Evolutionary conservation across 1,139 yeast genomes (phyloP).

Genomic region (Martiniozyma asiatica): DNA sequence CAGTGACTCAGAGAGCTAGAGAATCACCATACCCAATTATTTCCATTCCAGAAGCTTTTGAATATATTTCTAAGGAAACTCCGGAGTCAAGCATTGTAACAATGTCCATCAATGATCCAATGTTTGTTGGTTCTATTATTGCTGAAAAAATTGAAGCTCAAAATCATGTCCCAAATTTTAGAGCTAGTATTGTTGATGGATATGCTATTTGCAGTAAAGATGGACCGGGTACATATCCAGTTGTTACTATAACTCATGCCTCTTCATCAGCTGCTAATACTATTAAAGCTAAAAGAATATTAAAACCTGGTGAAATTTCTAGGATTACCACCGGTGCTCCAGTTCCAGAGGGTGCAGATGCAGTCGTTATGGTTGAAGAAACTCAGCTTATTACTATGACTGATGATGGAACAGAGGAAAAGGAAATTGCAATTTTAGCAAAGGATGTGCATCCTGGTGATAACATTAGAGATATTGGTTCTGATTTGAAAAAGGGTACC

Average conservation of each 20-base stretch:
- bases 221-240: constrained; percentile 31
- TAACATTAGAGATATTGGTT: constrained; percentile 33
- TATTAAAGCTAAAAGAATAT: constrained; percentile 13
- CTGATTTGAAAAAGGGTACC: constrained; percentile 29
- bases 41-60: constrained; percentile 28
- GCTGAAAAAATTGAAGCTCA: constrained; percentile 30
- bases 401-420: constrained; percentile 28
- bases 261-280: too few relatives aligned
- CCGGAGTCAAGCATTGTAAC: constrained; percentile 16
- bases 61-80: constrained; percentile 19
- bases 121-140: constrained; percentile 24
- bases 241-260: constrained; percentile 32
- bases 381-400: constrained; percentile 25
- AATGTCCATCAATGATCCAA: constrained; percentile 19
- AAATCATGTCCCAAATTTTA: constrained; percentile 30
- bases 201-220: constrained; percentile 33
- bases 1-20: constrained; percentile 30
- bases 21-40: constrained; percentile 36
- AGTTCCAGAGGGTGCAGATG: constrained; percentile 35
- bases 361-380: constrained; percentile 42
- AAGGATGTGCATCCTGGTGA: constrained; percentile 26
- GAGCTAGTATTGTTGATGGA: constrained; percentile 42
- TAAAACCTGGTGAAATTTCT: constrained; percentile 25
- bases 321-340: constrained; percentile 45
- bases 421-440: constrained; percentile 26